These are phyloP conservation scores for Polygonum maritimum DNA, from an alignment of 148 eudicot species.

Conservation along the genomic window DNA sequence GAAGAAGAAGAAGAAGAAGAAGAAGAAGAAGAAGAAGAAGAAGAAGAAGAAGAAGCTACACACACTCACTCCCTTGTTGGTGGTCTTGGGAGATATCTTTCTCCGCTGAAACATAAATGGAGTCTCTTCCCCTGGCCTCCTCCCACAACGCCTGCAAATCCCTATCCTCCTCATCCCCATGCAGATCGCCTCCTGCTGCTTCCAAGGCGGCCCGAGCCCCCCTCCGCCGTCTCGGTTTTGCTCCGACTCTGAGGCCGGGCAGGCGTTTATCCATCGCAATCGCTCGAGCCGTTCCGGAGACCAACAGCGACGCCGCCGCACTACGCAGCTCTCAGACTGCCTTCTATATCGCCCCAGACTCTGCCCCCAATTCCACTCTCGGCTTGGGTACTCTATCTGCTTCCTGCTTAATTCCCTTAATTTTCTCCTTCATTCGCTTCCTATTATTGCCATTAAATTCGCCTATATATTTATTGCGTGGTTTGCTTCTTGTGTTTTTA, in stretches of 20 bases:
- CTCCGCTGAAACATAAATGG: not conserved
- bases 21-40: no score
- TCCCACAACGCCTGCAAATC: not conserved
- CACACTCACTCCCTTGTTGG: no score
- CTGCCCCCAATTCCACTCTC: constrained; percentile 42
- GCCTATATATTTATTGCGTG: not conserved
- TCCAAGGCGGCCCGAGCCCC: not conserved
- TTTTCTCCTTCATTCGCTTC: not conserved
- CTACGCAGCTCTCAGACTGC: constrained; percentile 23
- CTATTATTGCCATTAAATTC: not conserved
- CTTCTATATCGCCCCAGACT: constrained; percentile 25
- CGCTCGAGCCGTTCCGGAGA: not conserved
- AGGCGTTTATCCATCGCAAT: not conserved
- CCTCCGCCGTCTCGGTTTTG: constrained; percentile 21
- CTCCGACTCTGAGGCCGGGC: constrained; percentile 13
- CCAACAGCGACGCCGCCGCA: constrained; percentile 3
- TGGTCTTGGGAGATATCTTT: not conserved
- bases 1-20: no score
- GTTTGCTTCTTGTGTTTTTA: not conserved
- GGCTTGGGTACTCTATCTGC: constrained; percentile 48
- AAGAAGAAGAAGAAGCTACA: no score
- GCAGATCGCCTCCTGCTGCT: not conserved
- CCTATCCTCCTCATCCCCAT: no score
- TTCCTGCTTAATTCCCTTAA: constrained; percentile 8
- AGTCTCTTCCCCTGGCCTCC: not conserved